Evolutionary conservation across 1,284 basidiomycete species (phyloP), one percentile per base, ranked within the genome.

Genomic region (Moesziomyces sp.): DNA sequence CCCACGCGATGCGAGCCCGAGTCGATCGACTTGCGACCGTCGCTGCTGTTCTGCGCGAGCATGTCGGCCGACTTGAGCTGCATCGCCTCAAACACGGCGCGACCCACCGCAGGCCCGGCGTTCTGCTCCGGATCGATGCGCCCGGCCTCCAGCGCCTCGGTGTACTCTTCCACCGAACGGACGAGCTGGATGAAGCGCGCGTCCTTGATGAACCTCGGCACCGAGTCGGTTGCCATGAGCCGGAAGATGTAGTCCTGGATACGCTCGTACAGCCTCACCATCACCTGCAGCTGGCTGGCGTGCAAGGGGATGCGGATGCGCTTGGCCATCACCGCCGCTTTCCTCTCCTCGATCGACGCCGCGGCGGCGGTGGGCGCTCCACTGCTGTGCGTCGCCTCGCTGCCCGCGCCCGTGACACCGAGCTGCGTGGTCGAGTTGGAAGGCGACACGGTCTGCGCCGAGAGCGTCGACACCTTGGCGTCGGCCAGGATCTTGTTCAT

Each of bases 181-280:
- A 81, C 78, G 16, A 81, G 66, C 58, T 67, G 69, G 35, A 78
- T 74, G 65, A 81, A 81, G 35, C 76, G 61, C 8, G 74, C 38
- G 44, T 80, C 78, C 52, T 80, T 80, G 71, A 81, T 81, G 66
- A 81, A 81, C 24, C 79, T 70, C 5, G 95, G 95, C 28, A 98
- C 92, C 9, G 94, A 97, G 85, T 99, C 96, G 59, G 94, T 97
- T 9, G 96, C 95, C 93, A 99, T 97, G 75, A 98, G 85, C 55
- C 95, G 89, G 88, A 98, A 98, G 76, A 98, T 94, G 84, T 98
- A 94, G 42, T 89, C 91, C 86, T 98, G 96, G 64, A 99, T 98
- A 59, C 94, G 90, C 85, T 96, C 95, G 85, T 98, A 99, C 76
- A 98, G 86, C 70, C 90, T 88, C 76, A 99, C 93, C 88, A 98